Base-by-base conservation (phyloP, 192 early-diverging fungal genomes). In the Rhizophagus prolifer region DNA sequence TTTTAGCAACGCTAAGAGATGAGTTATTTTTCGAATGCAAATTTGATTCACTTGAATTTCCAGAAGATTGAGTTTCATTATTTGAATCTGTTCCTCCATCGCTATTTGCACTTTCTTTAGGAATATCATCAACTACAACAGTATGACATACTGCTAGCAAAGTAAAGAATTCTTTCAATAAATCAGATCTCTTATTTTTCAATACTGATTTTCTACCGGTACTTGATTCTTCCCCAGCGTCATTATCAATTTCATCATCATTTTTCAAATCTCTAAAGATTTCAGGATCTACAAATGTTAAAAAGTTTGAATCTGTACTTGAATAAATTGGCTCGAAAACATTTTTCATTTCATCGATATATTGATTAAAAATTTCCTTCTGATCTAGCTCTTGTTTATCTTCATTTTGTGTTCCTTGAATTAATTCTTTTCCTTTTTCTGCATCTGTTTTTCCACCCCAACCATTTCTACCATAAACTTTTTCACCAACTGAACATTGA, bases 81-180 rank as follows among this genome's bases (percentile, higher is more conserved):
- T 31, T 79, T 7, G 60, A 70, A 58, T 38, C 30, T 23, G 31
- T 31, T 16, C 80, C 82, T 36, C 74, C 80, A 10, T 82, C 78
- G 46, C 85, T 75, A 58, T 70, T 80, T 58, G 86, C 83, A 4
- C 80, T 81, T 64, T 82, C 86, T 46, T 83, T n/a, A 41, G 30
- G 38, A 12, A 78, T 77, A 2, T 79, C 77, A 36, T 98, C 96
- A 1, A 96, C 91, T 12, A 99, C 86, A 1, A 97, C 97, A 1
- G 97, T 98, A 81, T 99, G 96, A 80, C 97, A 99, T 0, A 97
- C 86, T 14, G 95, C 92, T 26, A 99, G 82, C 26, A 95, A 84
- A 4, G 90, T 93, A 80, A 96, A 93, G 72, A 98, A 99, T 76
- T 97, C 94, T 25, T 86, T 82, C 41, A 96, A 85, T 12, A 87